phyloP scores from a whole-genome alignment of 306 rosid species.

The Dryas alaskensis region DNA sequence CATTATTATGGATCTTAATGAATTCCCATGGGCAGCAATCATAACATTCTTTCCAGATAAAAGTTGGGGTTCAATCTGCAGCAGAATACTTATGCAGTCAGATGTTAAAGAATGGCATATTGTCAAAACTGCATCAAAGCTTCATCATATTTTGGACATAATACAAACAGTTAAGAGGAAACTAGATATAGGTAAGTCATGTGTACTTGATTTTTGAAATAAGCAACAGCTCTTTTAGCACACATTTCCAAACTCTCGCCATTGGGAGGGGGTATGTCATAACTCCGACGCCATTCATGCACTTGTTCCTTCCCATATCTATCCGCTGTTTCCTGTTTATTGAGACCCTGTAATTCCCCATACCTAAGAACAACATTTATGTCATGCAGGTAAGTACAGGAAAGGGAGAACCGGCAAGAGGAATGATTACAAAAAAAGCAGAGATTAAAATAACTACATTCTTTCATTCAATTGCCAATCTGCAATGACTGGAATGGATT shows the following conservation, averaged over 20 bases:
- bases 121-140: conserved; percentile 17
- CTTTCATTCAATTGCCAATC: conserved; percentile 97
- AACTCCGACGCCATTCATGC: conserved; percentile 98
- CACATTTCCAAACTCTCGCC: conserved; percentile 99
- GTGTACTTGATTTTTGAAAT: conserved; percentile 80
- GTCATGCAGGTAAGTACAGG: background rate
- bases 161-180: background rate
- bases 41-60: conserved; percentile 86
- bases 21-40: conserved; percentile 99
- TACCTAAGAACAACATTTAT: conserved; percentile 55
- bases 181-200: conserved; percentile 4
- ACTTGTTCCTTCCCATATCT: conserved; percentile 96
- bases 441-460: conserved; percentile 54
- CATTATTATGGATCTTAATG: conserved; percentile 96
- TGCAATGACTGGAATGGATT: conserved; percentile 86
- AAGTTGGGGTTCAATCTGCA: conserved; percentile 93
- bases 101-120: conserved; percentile 17
- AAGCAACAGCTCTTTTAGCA: conserved; percentile 97
- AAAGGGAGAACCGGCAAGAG: conserved; percentile 14
- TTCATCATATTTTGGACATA: background rate
- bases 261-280: conserved; percentile 89
- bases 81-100: conserved; percentile 28
- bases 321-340: conserved; percentile 97
- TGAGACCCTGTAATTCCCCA: conserved; percentile 96
- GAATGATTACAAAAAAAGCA: conserved; percentile 18